Percentiles rank a stretch among this genome's conserved stretches.
phyloP scores from a whole-genome alignment of 2,329 filamentous ascomycete genomes.

The Hymenoscyphus infarciens region DNA sequence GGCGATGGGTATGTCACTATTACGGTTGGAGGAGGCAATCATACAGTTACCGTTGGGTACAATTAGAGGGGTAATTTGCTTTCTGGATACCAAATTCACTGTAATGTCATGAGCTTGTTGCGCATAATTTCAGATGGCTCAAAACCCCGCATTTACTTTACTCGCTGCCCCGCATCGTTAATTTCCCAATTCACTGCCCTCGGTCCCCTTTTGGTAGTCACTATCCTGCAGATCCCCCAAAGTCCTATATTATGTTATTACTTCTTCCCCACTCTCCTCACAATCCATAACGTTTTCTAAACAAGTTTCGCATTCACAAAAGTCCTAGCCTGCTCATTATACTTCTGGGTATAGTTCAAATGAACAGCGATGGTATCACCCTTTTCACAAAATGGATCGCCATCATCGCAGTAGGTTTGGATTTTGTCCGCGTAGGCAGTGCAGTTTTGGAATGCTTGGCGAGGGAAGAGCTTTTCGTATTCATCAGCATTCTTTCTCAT shows the following conservation, averaged over 20 bases:
- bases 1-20: slow-evolving; percentile 8
- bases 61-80: neutral
- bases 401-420: slow-evolving; percentile 20
- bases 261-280: neutral
- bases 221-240: neutral
- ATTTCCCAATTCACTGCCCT: neutral
- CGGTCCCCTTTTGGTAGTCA: neutral
- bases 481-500: neutral
- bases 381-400: slow-evolving; percentile 23
- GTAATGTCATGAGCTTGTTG: too few species aligned
- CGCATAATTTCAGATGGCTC: neutral
- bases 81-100: neutral
- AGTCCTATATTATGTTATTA: neutral
- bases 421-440: slow-evolving; percentile 5
- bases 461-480: slow-evolving; percentile 18
- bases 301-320: neutral
- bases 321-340: slow-evolving; percentile 12
- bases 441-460: slow-evolving; percentile 14
- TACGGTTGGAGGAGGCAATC: slow-evolving; percentile 5
- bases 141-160: neutral
- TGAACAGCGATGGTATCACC: slow-evolving; percentile 18
- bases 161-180: neutral
- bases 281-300: neutral
- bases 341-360: slow-evolving; percentile 18
- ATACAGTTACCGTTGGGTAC: slow-evolving; percentile 11